Evolutionary conservation across 108 stramenopile species (phyloP), one percentile per base, ranked within the genome.

Genomic region (Nitzschia sp.): DNA sequence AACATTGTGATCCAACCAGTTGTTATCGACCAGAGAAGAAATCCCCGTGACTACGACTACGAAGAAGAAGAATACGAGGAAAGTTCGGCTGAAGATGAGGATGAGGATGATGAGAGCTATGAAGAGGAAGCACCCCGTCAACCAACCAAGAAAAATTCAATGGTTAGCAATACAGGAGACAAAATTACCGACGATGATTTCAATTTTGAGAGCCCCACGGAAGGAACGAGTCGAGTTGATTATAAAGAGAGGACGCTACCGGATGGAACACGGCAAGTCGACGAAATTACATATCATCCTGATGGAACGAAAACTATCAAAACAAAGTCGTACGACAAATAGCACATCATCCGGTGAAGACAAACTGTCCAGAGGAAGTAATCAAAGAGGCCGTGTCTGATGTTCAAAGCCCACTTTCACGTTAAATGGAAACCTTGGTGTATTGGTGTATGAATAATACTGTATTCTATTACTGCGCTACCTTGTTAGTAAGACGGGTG

Each of bases 111-210:
- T 13, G n/a, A 32, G 32, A 52, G 38, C 13, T 41, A 41, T 13
- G 38, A 2, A 1, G 30, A 33, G 15, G 27, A 36, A 41, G 35
- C 3, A 28, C 16, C 38, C n/a, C 17, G 22, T 16, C 21, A 9
- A 25, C 63, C 48, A 28, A 50, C 13, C 13, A 48, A 52, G 25
- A 61, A 61, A 5, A 6, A 22, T 41, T 41, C 60, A n/a, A 31
- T n/a, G 17, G 23, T 44, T 13, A 61, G 41, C 23, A 22, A 61
- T 5, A 45, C 0, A 21, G 60, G 11, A 8, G 60, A 61, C 5
- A 61, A 61, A 23, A 52, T 64, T 5, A 31, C 63, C 1, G 63
- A 64, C 32, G 63, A 64, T 27, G 63, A 64, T 2, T 64, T 64
- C 32, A 33, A 64, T 23, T 52, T 52, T 48, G 48, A 48, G 13